These are phyloP conservation scores for Aspergillus incahuasiensis DNA, from an alignment of 495 filamentous ascomycete species.

Conservation along the genomic window DNA sequence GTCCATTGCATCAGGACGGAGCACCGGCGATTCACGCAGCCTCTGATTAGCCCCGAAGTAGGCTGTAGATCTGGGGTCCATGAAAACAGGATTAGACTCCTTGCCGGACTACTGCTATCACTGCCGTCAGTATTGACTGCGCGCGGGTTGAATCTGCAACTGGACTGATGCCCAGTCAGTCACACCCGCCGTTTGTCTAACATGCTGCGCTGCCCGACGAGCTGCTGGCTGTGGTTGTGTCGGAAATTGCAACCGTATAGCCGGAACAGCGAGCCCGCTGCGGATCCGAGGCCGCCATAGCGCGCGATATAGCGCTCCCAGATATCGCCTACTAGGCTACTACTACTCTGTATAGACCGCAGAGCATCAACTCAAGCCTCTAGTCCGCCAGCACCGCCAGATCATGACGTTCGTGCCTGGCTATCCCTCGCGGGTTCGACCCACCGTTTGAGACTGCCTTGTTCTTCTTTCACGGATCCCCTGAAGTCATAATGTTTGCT, in stretches of 20 bases:
- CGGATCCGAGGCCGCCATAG: not conserved
- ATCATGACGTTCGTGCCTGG: constrained; percentile 5
- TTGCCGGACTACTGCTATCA: not conserved
- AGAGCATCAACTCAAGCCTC: not conserved
- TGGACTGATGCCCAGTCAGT: not conserved
- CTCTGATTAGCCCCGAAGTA: constrained; percentile 3
- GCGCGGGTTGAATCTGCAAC: not conserved
- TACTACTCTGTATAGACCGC: not conserved
- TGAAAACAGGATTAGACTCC: constrained; percentile 12
- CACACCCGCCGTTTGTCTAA: not conserved
- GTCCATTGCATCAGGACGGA: not conserved
- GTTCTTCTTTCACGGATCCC: not conserved
- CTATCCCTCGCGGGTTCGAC: not conserved
- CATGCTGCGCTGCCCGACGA: not conserved
- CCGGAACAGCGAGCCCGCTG: not conserved
- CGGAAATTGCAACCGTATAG: constrained; percentile 13
- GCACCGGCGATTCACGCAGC: not conserved
- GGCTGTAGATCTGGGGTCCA: constrained; percentile 9
- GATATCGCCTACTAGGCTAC: not conserved
- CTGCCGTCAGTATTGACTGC: not conserved
- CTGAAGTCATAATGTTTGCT: not conserved
- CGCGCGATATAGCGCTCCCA: not conserved
- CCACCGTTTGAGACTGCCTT: not conserved
- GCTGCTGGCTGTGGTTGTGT: not conserved
- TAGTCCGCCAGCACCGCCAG: not conserved